phyloP scores from a whole-genome alignment of 192 early-diverging fungal genomes.

The Dimargaris cristalligena region DNA sequence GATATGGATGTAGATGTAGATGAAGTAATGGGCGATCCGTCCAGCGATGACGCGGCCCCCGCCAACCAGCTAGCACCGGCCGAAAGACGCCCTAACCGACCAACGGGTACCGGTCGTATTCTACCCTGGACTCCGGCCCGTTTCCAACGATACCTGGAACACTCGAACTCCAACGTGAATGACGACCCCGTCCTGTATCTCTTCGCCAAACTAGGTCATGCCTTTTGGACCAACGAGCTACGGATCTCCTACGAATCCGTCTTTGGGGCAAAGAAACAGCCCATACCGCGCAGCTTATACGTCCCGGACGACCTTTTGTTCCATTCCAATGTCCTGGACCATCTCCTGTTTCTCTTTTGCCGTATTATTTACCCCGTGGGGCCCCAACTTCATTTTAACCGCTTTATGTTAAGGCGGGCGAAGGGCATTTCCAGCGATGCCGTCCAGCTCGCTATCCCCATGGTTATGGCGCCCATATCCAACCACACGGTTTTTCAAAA shows the following conservation, averaged over 20 bases:
- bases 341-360: constrained; percentile 6
- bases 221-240: neutral
- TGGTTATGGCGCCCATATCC: neutral
- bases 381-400: constrained; percentile 2
- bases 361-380: neutral
- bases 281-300: neutral
- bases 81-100: too few relatives aligned
- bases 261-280: neutral
- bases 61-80: neutral
- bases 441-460: neutral
- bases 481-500: constrained; percentile 2
- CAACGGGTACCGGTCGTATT: neutral
- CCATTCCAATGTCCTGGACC: neutral
- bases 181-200: neutral
- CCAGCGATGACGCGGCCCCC: neutral
- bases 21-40: neutral
- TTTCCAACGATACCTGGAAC: neutral
- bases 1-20: too few relatives aligned
- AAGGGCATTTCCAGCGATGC: neutral
- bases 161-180: neutral
- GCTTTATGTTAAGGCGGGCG: neutral
- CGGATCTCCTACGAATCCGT: neutral
- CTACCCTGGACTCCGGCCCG: neutral
- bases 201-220: neutral
- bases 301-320: neutral